A percentile compares a stretch with the other conserved stretches of the same genome.
phyloP scores from a whole-genome alignment of 2,329 filamentous ascomycete species.

The Penicillium sp. region DNA sequence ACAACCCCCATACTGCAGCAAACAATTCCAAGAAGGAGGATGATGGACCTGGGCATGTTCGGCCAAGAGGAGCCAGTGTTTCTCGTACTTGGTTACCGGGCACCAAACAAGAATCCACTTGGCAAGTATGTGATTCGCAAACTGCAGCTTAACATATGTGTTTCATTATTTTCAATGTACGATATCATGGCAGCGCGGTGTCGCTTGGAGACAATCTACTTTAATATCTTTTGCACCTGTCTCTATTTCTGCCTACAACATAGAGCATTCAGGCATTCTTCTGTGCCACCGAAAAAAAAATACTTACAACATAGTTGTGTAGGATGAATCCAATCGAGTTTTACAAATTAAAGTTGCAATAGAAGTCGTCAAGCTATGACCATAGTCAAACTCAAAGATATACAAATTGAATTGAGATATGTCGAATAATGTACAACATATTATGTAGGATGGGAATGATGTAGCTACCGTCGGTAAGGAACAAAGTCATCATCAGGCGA shows the following conservation, averaged over 20 bases:
- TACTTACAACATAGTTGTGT: no score
- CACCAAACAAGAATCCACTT: constrained; percentile 83
- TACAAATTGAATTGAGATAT: no score
- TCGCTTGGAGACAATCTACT: background rate
- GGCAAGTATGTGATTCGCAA: constrained; percentile 55
- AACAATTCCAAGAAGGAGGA: constrained; percentile 44
- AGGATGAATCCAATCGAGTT: no score
- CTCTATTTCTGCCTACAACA: no score
- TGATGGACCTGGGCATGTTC: constrained; percentile 46
- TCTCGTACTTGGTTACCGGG: constrained; percentile 65
- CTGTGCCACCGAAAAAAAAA: no score
- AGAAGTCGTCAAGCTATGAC: no score
- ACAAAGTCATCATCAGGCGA: constrained; percentile 57
- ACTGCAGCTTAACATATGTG: constrained; percentile 18
- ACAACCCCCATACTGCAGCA: constrained; percentile 18
- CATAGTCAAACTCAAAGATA: background rate
- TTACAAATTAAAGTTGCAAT: no score
- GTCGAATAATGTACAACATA: background rate
- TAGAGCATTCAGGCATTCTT: no score
- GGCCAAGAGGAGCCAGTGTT: constrained; percentile 41
- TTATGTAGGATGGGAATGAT: constrained; percentile 31
- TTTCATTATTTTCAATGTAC: constrained; percentile 10
- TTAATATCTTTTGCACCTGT: constrained; percentile 3
- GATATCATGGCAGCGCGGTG: constrained; percentile 17
- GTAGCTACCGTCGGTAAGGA: constrained; percentile 68